Percentiles rank a stretch among this genome's conserved stretches.
Conservation (phyloP, 352 stramenopile genomes). For the Phytophthora hybrid region DNA sequence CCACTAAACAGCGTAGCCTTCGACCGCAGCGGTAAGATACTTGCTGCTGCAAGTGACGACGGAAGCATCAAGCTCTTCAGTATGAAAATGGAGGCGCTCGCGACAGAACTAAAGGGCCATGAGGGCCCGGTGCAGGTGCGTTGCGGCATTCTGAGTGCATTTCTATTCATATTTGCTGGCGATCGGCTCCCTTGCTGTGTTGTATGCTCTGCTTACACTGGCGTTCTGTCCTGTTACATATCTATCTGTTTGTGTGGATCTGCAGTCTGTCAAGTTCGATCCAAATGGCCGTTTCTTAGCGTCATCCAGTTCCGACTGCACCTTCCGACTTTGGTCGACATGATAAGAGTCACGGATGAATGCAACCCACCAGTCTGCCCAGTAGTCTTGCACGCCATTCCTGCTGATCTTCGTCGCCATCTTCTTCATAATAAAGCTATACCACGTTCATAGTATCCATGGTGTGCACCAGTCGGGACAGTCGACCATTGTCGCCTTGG, state of each 20-base stretch:
- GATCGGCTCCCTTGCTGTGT: constrained; percentile 16
- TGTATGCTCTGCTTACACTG: constrained; percentile 20
- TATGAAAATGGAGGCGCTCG: constrained; percentile 71
- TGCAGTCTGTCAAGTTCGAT: constrained; percentile 91
- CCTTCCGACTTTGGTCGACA: constrained; percentile 91
- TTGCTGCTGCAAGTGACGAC: constrained; percentile 92
- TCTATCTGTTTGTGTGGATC: constrained; percentile 35
- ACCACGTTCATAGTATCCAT: constrained; percentile 21
- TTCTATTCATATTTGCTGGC: constrained; percentile 39
- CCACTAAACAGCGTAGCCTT: constrained; percentile 93
- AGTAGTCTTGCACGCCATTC: constrained; percentile 12
- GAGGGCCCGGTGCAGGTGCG: constrained; percentile 94
- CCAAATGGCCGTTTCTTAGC: constrained; percentile 90
- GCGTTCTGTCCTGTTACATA: constrained; percentile 28
- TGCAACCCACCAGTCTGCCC: neutral
- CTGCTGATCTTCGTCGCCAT: constrained; percentile 10
- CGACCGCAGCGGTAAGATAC: constrained; percentile 87
- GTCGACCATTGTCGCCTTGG: constrained; percentile 5
- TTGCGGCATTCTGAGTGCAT: constrained; percentile 27
- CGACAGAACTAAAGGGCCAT: constrained; percentile 90
- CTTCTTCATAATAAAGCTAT: constrained; percentile 31
- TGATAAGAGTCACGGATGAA: constrained; percentile 34
- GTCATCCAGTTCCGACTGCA: constrained; percentile 93
- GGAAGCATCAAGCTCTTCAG: constrained; percentile 91
- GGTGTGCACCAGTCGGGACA: neutral